These are phyloP conservation scores for Lasiodiplodia hormozganensis DNA, from an alignment of 2,329 filamentous ascomycete genomes.

Conservation along the genomic window DNA sequence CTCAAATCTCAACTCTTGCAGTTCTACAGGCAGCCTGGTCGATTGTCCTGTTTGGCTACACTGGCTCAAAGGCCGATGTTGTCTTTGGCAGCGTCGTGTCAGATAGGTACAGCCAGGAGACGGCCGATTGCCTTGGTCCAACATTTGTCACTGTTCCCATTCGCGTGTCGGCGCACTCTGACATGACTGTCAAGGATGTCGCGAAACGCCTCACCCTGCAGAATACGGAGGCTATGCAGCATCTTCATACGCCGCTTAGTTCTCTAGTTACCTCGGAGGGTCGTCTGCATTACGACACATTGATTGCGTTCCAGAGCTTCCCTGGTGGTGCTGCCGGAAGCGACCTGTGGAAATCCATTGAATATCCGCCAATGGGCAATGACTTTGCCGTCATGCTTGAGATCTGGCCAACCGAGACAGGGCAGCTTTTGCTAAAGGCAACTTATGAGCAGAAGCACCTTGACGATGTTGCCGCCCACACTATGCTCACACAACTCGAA, in stretches of 20 bases:
- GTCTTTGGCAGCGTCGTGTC: constrained; percentile 28
- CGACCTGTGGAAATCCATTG: constrained; percentile 27
- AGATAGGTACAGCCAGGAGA: constrained; percentile 27
- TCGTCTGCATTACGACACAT: constrained; percentile 24
- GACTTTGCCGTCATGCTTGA: constrained; percentile 45
- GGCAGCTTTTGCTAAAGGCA: constrained; percentile 38
- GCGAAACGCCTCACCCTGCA: constrained; percentile 24
- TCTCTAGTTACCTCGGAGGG: constrained; percentile 26
- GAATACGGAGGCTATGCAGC: constrained; percentile 23
- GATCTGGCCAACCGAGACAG: constrained; percentile 37
- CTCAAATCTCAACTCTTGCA: constrained; percentile 24
- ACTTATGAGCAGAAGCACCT: constrained; percentile 38
- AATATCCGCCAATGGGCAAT: constrained; percentile 40
- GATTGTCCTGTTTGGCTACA: constrained; percentile 24
- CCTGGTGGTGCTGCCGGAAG: constrained; percentile 3
- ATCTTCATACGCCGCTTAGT: constrained; percentile 25
- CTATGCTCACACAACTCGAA: constrained; percentile 26
- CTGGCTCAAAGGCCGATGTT: constrained; percentile 23
- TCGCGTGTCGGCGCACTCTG: constrained; percentile 13
- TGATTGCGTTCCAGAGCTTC: constrained; percentile 28
- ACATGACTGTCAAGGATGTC: constrained; percentile 4
- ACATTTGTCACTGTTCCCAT: constrained; percentile 28
- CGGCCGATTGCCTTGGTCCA: constrained; percentile 23
- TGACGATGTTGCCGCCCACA: constrained; percentile 32
- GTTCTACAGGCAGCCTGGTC: constrained; percentile 27